A percentile compares a stretch with the other conserved stretches of the same genome.
Conservation (phyloP, 768 basidiomycete species). For the Leccinum aurantiacum region DNA sequence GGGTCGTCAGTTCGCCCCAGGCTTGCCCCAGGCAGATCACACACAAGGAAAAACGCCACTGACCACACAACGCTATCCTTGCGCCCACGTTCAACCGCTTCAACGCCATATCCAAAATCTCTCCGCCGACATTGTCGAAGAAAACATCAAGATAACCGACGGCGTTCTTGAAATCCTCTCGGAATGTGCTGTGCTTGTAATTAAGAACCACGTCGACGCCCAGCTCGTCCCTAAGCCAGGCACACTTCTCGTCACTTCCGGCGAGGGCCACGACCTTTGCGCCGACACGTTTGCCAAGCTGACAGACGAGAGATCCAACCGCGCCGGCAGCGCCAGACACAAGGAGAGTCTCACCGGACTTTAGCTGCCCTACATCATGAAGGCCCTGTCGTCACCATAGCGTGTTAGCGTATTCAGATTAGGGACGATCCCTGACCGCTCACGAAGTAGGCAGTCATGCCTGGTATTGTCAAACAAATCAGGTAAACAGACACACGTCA, state of each 20-base stretch:
- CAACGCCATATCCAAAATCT: conserved; percentile 78
- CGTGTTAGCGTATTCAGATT: conserved; percentile 5
- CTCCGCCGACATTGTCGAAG: conserved; percentile 83
- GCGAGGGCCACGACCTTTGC: conserved; percentile 89
- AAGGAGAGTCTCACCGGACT: conserved; percentile 82
- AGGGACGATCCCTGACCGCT: conserved; percentile 19
- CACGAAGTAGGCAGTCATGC: conserved; percentile 90
- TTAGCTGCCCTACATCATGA: conserved; percentile 74
- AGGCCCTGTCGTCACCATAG: conserved; percentile 57
- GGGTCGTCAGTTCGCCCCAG: too few species aligned
- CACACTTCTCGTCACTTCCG: conserved; percentile 79
- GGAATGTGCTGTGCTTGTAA: conserved; percentile 80
- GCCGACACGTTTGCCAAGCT: conserved; percentile 75
- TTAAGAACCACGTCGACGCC: conserved; percentile 83
- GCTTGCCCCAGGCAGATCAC: not conserved
- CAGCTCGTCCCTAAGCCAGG: conserved; percentile 80
- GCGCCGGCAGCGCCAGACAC: conserved; percentile 92
- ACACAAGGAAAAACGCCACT: conserved; percentile 22
- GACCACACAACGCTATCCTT: conserved; percentile 80
- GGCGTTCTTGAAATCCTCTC: conserved; percentile 62
- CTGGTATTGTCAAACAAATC: conserved; percentile 35
- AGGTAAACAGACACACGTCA: not conserved
- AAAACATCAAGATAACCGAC: conserved; percentile 81
- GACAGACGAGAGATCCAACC: conserved; percentile 81
- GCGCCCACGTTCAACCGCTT: conserved; percentile 75